Evolutionary conservation across 2,329 filamentous ascomycete genomes (phyloP).

Genomic region (Aspergillus sp.): DNA sequence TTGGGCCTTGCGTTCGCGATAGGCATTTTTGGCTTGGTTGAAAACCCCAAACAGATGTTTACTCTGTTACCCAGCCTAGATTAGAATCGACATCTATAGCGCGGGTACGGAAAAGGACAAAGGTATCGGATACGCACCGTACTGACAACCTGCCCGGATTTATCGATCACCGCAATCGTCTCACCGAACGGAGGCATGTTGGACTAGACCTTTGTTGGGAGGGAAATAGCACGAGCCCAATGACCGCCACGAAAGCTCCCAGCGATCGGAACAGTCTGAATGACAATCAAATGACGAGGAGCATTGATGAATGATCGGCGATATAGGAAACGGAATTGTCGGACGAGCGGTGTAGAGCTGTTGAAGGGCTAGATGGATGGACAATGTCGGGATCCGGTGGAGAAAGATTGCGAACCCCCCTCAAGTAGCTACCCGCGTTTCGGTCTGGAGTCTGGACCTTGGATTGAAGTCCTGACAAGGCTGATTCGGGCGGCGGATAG

Average conservation of each 20-base stretch:
- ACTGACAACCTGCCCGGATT: constrained; percentile 87
- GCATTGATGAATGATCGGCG: constrained; percentile 19
- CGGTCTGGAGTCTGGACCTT: constrained; percentile 25
- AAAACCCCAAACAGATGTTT: constrained; percentile 90
- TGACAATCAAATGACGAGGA: constrained; percentile 20
- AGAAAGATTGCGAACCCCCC: constrained; percentile 22
- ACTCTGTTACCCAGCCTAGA: constrained; percentile 60
- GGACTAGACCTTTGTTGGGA: background rate
- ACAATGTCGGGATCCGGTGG: constrained; percentile 24
- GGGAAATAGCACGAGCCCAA: background rate
- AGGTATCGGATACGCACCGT: constrained; percentile 63
- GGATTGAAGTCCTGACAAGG: constrained; percentile 3
- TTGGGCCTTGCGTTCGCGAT: constrained; percentile 84
- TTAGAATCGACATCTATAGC: constrained; percentile 15
- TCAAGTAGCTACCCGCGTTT: constrained; percentile 15
- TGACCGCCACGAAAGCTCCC: background rate
- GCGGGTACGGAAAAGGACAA: constrained; percentile 1
- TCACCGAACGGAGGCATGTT: constrained; percentile 55
- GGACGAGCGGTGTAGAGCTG: constrained; percentile 31
- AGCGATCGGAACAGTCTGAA: constrained; percentile 9
- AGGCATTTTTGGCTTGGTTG: constrained; percentile 87
- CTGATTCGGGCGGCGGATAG: constrained; percentile 2
- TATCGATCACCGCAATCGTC: constrained; percentile 88
- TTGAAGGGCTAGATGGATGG: constrained; percentile 16
- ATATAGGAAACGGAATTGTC: constrained; percentile 6